phyloP scores from a whole-genome alignment of 345 rosid genomes.

The Sonneratia alba region DNA sequence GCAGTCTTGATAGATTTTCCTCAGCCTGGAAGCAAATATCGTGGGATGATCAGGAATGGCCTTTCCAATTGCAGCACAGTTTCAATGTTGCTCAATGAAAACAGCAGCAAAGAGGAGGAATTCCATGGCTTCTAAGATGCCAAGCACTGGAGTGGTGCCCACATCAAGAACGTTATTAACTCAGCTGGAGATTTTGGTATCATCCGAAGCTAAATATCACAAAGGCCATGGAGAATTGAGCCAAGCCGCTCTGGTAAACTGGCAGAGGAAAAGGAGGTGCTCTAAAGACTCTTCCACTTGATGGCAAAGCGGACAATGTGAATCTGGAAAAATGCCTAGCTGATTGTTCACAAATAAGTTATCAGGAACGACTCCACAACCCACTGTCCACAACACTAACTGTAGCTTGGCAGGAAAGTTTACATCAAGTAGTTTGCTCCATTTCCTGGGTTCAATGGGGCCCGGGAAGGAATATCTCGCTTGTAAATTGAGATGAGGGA shows the following conservation, averaged over 20 bases:
- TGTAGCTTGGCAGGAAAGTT: slow-evolving; percentile 4
- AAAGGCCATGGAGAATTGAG: slow-evolving; percentile 2
- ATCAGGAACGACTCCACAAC: background rate
- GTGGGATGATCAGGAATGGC: background rate
- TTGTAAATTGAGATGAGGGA: background rate
- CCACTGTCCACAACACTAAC: slow-evolving; percentile 1
- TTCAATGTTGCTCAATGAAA: background rate
- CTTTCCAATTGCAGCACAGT: background rate
- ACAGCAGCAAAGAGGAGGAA: slow-evolving; percentile 2
- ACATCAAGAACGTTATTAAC: background rate
- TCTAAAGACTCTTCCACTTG: slow-evolving; percentile 6
- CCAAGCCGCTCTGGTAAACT: background rate
- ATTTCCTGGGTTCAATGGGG: background rate
- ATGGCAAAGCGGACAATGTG: slow-evolving; percentile 7
- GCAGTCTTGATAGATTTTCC: background rate
- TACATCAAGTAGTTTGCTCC: slow-evolving; percentile 2
- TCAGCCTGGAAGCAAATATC: background rate
- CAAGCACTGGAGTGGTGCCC: background rate
- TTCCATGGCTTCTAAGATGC: background rate
- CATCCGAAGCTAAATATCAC: background rate
- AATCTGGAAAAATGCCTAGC: slow-evolving; percentile 1
- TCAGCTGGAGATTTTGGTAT: background rate
- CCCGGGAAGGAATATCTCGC: background rate
- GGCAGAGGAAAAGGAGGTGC: slow-evolving; percentile 8
- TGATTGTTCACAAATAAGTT: background rate